Evolutionary conservation across 768 basidiomycete species (phyloP), one percentile per base, ranked within the genome.

Genomic region (Saitozyma sp.): DNA sequence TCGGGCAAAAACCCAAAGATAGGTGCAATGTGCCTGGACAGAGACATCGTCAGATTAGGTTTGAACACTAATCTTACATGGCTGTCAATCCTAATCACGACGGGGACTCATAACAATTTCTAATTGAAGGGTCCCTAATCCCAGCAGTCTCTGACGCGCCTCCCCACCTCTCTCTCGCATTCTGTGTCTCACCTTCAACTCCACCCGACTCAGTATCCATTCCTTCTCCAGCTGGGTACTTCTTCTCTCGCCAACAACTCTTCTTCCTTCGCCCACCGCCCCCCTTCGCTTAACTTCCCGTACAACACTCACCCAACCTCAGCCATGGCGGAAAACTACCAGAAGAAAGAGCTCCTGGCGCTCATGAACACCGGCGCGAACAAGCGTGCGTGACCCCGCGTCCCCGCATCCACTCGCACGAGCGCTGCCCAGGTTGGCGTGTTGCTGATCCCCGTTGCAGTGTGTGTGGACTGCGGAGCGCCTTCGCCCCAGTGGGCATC

Each of bases 401-500:
- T 20, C 42, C 48, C 38, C 50, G 16, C 14, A 17, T 37, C 19
- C 48, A 38, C 42, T 51, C 29, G 40, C 57, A 16, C 20, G 55
- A 17, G 45, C 45, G 45, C 64, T 60, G 58, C 42, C 42, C 29
- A 29, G 29, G 2, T 29, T 29, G 29, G 29, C 29, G 5, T 29
- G 2, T 29, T 29, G 29, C 29, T 29, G 29, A 29, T 5, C 29
- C 5, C 2, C 17, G n/a, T 16, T 0, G 10, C 64, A 81, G 80
- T 82, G 49, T 96, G 92, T 77, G 84, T 85, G 13, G 92, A 95
- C 76, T 96, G 92, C 72, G 79, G 81, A 9, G 92, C 89, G 64
- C 92, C 90, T n/a, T 90, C 91, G 74, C 93, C 93, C 0, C 93
- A 95, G 76, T 97, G 93, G 93, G 91, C 91, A 7, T 75, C 73